phyloP scores from a whole-genome alignment of 495 filamentous ascomycete species.

The Penicillium ochrochloron region DNA sequence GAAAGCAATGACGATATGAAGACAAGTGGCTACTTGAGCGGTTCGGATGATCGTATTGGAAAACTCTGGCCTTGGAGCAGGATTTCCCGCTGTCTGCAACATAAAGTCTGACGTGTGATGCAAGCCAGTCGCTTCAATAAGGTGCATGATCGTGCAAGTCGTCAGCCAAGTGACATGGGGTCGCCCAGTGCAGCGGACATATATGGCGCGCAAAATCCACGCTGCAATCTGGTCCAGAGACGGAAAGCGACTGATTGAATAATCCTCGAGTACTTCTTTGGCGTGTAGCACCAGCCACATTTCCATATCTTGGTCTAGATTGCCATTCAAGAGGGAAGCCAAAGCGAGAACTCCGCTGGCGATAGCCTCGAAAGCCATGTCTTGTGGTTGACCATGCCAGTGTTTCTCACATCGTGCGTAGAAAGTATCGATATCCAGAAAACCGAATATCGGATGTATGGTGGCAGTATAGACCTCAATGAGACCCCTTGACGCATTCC shows the following conservation, averaged over 20 bases:
- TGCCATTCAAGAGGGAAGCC: constrained; percentile 38
- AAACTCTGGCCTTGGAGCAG: constrained; percentile 13
- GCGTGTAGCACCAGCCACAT: constrained; percentile 37
- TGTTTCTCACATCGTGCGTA: constrained; percentile 27
- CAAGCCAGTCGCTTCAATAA: constrained; percentile 48
- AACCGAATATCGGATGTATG: constrained; percentile 45
- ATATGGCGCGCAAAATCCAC: constrained; percentile 47
- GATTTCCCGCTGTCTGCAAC: constrained; percentile 20
- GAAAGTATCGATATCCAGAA: constrained; percentile 40
- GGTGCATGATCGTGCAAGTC: constrained; percentile 47
- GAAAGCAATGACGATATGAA: constrained; percentile 42
- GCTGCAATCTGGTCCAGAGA: constrained; percentile 40
- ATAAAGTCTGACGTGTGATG: constrained; percentile 37
- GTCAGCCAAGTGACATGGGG: constrained; percentile 50
- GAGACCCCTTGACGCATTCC: constrained; percentile 29
- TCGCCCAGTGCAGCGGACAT: constrained; percentile 42
- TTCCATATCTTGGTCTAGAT: constrained; percentile 30
- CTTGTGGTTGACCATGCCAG: constrained; percentile 32
- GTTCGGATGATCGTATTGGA: constrained; percentile 31
- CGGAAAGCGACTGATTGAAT: constrained; percentile 30
- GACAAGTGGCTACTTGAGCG: constrained; percentile 38
- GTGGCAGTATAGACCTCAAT: constrained; percentile 40
- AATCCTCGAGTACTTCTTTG: constrained; percentile 42
- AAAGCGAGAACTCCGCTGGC: constrained; percentile 41
- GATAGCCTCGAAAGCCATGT: constrained; percentile 38